A percentile compares a stretch with the other conserved stretches of the same genome.
Evolutionary conservation across 73 alveolate genomes (phyloP).

Genomic region (Paramecium biaurelia): DNA sequence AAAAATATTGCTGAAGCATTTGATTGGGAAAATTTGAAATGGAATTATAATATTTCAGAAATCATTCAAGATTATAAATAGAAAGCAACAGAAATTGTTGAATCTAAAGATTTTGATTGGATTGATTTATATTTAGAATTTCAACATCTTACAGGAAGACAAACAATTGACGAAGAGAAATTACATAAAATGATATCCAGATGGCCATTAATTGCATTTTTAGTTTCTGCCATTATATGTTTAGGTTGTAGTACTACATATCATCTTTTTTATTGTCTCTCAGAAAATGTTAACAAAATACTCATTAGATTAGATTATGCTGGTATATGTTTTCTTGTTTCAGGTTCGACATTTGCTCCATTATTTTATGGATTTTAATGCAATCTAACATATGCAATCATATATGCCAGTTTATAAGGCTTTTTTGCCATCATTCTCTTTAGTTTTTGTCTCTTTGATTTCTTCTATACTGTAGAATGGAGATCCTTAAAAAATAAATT

Average conservation of each 20-base stretch:
- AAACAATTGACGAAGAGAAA: neutral
- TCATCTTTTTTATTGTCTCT: conserved; percentile 79
- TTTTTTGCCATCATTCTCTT: conserved; percentile 63
- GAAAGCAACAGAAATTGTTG: conserved; percentile 14
- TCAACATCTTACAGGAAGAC: neutral
- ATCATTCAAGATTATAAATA: neutral
- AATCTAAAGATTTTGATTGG: conserved; percentile 64
- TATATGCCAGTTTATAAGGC: conserved; percentile 63
- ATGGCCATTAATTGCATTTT: conserved; percentile 85
- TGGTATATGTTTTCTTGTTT: conserved; percentile 89
- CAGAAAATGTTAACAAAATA: conserved; percentile 63
- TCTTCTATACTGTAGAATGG: conserved; percentile 76
- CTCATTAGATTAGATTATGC: conserved; percentile 93
- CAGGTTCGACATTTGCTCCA: conserved; percentile 94
- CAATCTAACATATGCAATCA: conserved; percentile 56
- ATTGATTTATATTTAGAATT: conserved; percentile 57
- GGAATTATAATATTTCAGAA: neutral
- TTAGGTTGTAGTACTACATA: conserved; percentile 78
- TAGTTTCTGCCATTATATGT: conserved; percentile 88
- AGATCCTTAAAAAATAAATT: conserved; percentile 77
- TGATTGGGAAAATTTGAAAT: conserved; percentile 33
- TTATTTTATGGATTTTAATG: conserved; percentile 88
- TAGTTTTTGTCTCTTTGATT: conserved; percentile 74
- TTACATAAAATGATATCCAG: conserved; percentile 39
- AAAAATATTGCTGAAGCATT: neutral